Evolutionary conservation across 768 basidiomycete genomes (phyloP), one percentile per base, ranked within the genome.

Genomic region (Russula abietina): DNA sequence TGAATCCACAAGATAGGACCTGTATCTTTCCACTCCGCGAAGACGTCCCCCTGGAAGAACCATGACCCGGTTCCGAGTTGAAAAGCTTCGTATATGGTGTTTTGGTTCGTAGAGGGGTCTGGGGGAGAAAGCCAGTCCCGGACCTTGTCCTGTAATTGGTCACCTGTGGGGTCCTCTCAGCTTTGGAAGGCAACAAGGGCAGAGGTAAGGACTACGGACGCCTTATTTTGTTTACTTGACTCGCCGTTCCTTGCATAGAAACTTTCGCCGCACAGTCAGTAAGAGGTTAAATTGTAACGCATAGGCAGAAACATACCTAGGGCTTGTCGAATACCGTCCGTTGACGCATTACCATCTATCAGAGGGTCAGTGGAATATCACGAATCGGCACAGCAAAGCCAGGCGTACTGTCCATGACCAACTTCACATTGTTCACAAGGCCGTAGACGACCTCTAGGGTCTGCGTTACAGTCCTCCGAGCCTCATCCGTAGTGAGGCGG

Each of bases 1-100:
- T 62, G 38, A 6, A 62, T 57, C 61, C 61, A 62, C 22, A 62
- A 33, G n/a, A 57, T 43, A 46, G n/a, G 19, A 19, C 55, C 55
- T 16, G n/a, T 45, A 7, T 6, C n/a, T n/a, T 57, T 57, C 61
- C 61, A 62, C 10, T 41, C 38, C 10, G 46, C 39, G 4, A 62
- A 62, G 30, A 57, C 38, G 0, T 9, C 7, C 3, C 49, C 39
- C 22, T 36, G 38, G 41, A 62, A 16, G 30, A 62, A 62, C 61
- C 61, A 62, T 11, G 2, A 32, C 1, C 38, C 61, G 12, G 61
- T 57, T 17, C 55, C 55, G 2, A 1, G 3, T 14, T 62, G 55
- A 24, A 26, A 46, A 9, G 4, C 10, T 3, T 51, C 61, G 30
- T 22, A 51, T 16, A 30, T 32, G 30, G 4, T 9, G 30, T 46